Conservation (phyloP, 148 eudicot species). For the Rhododendron kiyosumense region DNA sequence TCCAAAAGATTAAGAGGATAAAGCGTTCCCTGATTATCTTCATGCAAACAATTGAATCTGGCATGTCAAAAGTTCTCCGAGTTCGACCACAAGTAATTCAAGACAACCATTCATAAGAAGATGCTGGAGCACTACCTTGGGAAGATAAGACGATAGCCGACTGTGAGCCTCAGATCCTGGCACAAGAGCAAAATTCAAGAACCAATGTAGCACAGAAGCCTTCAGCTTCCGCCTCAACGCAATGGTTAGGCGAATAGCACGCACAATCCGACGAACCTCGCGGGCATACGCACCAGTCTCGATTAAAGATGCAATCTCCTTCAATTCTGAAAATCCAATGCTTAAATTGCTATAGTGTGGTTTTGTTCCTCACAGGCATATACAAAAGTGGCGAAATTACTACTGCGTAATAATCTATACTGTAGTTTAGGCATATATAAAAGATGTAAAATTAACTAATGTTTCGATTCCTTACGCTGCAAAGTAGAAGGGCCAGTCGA, state of each 20-base stretch:
- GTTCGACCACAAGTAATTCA: neutral
- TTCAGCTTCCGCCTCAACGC: constrained; percentile 62
- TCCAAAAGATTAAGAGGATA: neutral
- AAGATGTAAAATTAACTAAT: neutral
- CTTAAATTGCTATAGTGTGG: neutral
- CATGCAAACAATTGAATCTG: neutral
- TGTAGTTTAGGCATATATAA: constrained; percentile 10
- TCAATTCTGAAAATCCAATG: constrained; percentile 46
- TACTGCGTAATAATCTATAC: neutral
- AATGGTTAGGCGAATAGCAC: constrained; percentile 71
- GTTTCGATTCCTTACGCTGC: constrained; percentile 37
- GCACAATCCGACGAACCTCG: constrained; percentile 67
- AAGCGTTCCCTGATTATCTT: neutral
- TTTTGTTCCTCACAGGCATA: neutral
- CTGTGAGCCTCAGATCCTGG: constrained; percentile 69
- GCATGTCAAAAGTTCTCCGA: neutral
- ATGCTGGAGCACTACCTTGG: constrained; percentile 46
- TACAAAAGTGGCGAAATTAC: neutral
- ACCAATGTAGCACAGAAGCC: constrained; percentile 46
- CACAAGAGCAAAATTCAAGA: constrained; percentile 61
- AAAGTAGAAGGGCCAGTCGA: constrained; percentile 46
- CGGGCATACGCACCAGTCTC: constrained; percentile 71
- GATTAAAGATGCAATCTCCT: constrained; percentile 68
- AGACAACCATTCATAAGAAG: neutral
- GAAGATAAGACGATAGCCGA: constrained; percentile 59